Conservation (phyloP, 2,329 filamentous ascomycete species). For the Purpureocillium lavendulum region DNA sequence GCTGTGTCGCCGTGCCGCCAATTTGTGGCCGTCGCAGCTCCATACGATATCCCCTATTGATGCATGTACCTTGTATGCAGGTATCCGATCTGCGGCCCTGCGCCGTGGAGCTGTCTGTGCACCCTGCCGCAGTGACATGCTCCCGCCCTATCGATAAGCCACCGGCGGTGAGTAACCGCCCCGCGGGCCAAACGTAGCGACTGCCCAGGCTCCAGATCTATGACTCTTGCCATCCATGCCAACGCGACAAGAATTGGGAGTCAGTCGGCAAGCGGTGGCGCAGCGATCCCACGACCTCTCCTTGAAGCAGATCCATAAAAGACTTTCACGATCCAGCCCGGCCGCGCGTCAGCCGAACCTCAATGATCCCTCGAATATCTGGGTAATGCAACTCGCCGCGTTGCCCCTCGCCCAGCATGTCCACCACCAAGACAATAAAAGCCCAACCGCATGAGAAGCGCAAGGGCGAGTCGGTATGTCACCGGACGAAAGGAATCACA, state of each 20-base stretch:
- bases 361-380: conserved; percentile 20
- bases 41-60: not conserved
- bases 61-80: conserved; percentile 1
- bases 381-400: conserved; percentile 10
- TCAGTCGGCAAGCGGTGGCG: conserved; percentile 7
- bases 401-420: conserved; percentile 34
- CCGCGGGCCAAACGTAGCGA: no score
- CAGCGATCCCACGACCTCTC: not conserved
- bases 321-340: not conserved
- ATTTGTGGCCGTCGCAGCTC: no score
- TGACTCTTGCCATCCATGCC: conserved; percentile 1
- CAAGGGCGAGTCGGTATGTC: conserved; percentile 77
- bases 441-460: conserved; percentile 69
- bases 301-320: not conserved
- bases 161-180: no score
- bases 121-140: no score
- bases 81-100: no score
- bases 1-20: no score
- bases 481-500: not conserved
- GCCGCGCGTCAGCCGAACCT: conserved; percentile 4
- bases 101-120: no score
- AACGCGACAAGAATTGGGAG: conserved; percentile 1
- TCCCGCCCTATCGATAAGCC: conserved; percentile 8
- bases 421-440: conserved; percentile 44
- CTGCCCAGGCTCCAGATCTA: not conserved